phyloP scores from a whole-genome alignment of 1,139 yeast species.

The Debaryomyces udenii region DNA sequence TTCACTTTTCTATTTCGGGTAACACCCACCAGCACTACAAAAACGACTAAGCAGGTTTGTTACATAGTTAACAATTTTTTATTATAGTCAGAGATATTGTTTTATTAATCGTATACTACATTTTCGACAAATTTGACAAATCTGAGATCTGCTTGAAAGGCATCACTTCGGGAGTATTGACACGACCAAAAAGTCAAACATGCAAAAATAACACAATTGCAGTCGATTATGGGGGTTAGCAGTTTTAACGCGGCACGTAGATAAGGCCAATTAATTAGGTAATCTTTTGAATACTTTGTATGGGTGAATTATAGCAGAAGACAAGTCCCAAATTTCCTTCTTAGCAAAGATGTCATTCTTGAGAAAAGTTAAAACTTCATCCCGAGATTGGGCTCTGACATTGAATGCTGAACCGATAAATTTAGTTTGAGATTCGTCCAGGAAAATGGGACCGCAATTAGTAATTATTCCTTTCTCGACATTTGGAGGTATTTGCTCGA shows the following conservation, averaged over 20 bases:
- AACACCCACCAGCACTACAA: no score
- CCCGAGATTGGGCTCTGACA: slow-evolving; percentile 54
- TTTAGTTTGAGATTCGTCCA: slow-evolving; percentile 37
- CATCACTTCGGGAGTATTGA: no score
- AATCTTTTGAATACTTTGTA: slow-evolving; percentile 7
- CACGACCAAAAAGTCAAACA: no score
- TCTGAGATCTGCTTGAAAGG: no score
- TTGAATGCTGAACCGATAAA: slow-evolving; percentile 65
- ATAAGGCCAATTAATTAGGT: background rate
- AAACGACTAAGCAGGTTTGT: no score
- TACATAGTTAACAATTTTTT: no score
- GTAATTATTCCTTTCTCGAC: slow-evolving; percentile 52
- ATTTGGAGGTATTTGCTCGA: slow-evolving; percentile 46
- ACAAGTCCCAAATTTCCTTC: slow-evolving; percentile 68
- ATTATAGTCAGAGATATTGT: no score
- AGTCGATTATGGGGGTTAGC: background rate
- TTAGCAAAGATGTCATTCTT: slow-evolving; percentile 57
- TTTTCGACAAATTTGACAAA: no score
- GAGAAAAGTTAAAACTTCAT: slow-evolving; percentile 56
- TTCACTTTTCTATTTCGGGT: no score
- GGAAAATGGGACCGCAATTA: slow-evolving; percentile 58
- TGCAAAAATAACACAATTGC: no score
- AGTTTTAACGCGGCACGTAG: background rate
- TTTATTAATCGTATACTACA: no score
- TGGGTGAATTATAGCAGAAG: slow-evolving; percentile 55